These are phyloP conservation scores for Miamiensis avidus DNA, from an alignment of 169 alveolate species.

Conservation along the genomic window DNA sequence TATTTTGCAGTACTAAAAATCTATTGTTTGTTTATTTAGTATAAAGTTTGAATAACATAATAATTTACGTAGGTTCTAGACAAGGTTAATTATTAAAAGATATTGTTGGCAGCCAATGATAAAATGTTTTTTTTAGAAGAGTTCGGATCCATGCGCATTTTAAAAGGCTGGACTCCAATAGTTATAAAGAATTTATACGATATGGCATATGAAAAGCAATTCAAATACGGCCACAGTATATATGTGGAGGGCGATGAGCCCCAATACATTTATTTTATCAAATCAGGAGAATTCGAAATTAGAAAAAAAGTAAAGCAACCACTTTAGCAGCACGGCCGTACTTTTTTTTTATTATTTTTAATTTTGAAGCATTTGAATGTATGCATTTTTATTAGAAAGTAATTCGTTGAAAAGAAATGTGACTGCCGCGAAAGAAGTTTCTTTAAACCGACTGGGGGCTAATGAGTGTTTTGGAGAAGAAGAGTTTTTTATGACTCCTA, in stretches of 20 bases:
- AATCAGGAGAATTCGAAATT: not conserved
- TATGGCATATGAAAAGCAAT: not conserved
- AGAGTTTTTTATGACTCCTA: not conserved
- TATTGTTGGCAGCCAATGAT: not conserved
- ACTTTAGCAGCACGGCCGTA: not conserved
- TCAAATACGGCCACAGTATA: too few species aligned
- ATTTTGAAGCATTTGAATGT: too few species aligned
- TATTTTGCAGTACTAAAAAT: too few species aligned
- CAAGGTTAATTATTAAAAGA: not conserved
- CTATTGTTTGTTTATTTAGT: too few species aligned
- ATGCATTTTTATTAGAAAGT: too few species aligned
- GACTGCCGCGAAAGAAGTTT: too few species aligned
- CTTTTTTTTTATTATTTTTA: too few species aligned
- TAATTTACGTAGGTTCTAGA: too few species aligned
- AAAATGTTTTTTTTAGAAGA: not conserved
- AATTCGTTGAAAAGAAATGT: not conserved
- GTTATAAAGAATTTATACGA: not conserved
- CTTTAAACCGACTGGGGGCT: too few species aligned
- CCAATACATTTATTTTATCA: too few species aligned
- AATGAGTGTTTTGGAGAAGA: not conserved
- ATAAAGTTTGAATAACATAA: too few species aligned
- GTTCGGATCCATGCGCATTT: not conserved
- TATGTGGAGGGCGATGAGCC: not conserved
- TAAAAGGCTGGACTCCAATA: not conserved
- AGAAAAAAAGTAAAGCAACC: not conserved